Percentiles rank a stretch among this genome's conserved stretches.
These are phyloP conservation scores for Aurantiochytrium sp. DNA, from an alignment of 108 stramenopile genomes.

Conservation along the genomic window DNA sequence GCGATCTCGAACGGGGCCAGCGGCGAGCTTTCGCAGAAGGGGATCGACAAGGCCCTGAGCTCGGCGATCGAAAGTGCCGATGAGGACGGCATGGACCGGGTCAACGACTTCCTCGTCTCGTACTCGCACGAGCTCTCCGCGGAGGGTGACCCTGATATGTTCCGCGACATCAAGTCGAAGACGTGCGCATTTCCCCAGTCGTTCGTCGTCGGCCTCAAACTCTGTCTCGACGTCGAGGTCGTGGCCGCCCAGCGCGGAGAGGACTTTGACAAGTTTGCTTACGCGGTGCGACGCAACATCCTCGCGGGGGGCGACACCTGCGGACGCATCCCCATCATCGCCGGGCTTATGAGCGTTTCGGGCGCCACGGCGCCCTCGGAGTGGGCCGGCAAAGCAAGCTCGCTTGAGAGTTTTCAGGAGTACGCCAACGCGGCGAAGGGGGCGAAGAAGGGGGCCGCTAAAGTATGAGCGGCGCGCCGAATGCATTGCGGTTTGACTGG, in stretches of 20 bases:
- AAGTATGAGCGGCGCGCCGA: too few species aligned
- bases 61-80: background rate
- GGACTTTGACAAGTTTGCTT: background rate
- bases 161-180: background rate
- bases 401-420: too few species aligned
- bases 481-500: too few species aligned
- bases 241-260: background rate
- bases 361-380: background rate
- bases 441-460: too few species aligned
- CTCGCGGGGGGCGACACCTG: conserved; percentile 3
- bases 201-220: background rate
- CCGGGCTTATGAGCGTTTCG: background rate
- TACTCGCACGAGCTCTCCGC: background rate
- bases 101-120: background rate
- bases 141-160: background rate
- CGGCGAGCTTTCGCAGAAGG: background rate
- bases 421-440: too few species aligned
- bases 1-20: background rate
- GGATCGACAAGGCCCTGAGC: background rate
- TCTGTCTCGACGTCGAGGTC: background rate
- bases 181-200: conserved; percentile 7
- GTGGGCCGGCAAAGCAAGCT: background rate
- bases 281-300: background rate
- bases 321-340: background rate
- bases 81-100: background rate